Evolutionary conservation across 371 early-diverging fungal genomes (phyloP).

Genomic region (Mortierella sp.): DNA sequence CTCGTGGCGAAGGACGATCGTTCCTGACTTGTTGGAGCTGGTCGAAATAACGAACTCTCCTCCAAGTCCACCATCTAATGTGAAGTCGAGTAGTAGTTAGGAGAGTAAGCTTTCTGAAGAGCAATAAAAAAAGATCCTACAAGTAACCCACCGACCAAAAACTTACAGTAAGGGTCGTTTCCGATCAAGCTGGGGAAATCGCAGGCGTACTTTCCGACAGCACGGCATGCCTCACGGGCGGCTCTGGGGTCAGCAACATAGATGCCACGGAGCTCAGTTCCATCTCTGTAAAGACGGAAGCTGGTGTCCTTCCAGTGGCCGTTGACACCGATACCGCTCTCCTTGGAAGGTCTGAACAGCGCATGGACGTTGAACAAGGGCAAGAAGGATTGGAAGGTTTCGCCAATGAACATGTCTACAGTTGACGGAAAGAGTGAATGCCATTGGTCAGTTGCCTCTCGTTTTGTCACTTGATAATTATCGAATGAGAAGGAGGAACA

Average conservation of each 20-base stretch:
- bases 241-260: slow-evolving; percentile 61
- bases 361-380: slow-evolving; percentile 75
- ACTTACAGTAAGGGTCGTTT: slow-evolving; percentile 66
- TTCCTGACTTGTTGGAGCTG: slow-evolving; percentile 65
- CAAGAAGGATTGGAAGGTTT: slow-evolving; percentile 63
- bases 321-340: slow-evolving; percentile 68
- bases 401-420: slow-evolving; percentile 70
- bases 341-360: slow-evolving; percentile 61
- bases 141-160: not conserved
- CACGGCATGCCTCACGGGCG: slow-evolving; percentile 65
- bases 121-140: not conserved
- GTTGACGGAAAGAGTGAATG: not conserved
- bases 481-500: not conserved
- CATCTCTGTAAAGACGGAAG: slow-evolving; percentile 72
- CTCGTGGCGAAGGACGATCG: slow-evolving; percentile 72
- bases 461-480: not conserved
- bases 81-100: not conserved
- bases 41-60: slow-evolving; percentile 77
- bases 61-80: slow-evolving; percentile 68
- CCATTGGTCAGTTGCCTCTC: not conserved
- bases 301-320: slow-evolving; percentile 66
- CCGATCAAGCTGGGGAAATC: slow-evolving; percentile 74
- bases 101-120: not conserved
- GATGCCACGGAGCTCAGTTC: slow-evolving; percentile 72
- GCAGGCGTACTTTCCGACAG: slow-evolving; percentile 63